phyloP scores from a whole-genome alignment of 1,284 basidiomycete species.

The Sporisorium exsertum region DNA sequence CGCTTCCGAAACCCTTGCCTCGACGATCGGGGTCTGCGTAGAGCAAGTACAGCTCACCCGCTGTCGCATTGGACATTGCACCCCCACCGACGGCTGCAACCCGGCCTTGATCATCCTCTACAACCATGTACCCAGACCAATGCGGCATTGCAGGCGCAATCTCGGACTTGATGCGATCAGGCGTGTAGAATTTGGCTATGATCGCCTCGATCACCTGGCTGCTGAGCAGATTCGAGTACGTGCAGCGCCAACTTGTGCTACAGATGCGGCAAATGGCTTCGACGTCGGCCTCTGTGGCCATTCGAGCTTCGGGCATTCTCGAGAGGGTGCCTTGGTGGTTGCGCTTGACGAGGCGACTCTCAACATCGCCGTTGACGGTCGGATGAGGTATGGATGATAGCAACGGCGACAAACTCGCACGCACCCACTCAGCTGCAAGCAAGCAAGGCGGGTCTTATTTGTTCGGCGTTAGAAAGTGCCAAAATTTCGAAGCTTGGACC shows the following conservation, averaged over 20 bases:
- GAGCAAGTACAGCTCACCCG: not conserved
- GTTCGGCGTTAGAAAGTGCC: not conserved
- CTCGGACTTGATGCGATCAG: not conserved
- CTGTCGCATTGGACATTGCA: not conserved
- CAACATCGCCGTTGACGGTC: no score
- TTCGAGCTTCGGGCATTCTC: not conserved
- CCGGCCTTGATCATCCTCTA: not conserved
- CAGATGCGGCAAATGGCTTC: not conserved
- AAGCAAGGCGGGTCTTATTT: not conserved
- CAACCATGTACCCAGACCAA: not conserved
- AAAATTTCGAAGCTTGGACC: conserved; percentile 1
- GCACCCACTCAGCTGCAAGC: no score
- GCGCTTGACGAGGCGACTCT: no score
- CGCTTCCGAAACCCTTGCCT: not conserved
- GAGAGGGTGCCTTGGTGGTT: no score
- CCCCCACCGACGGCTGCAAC: not conserved
- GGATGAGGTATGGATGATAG: no score
- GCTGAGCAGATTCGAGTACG: not conserved
- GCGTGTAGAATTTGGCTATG: not conserved
- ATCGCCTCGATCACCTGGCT: not conserved
- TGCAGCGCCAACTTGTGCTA: not conserved
- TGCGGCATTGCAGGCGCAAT: not conserved
- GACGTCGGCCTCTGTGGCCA: not conserved
- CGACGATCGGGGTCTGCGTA: not conserved
- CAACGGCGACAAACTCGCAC: no score